Evolutionary conservation across 176 grass and related monocot species (phyloP), one percentile per base, ranked within the genome.

Genomic region (Oryza officinalis): DNA sequence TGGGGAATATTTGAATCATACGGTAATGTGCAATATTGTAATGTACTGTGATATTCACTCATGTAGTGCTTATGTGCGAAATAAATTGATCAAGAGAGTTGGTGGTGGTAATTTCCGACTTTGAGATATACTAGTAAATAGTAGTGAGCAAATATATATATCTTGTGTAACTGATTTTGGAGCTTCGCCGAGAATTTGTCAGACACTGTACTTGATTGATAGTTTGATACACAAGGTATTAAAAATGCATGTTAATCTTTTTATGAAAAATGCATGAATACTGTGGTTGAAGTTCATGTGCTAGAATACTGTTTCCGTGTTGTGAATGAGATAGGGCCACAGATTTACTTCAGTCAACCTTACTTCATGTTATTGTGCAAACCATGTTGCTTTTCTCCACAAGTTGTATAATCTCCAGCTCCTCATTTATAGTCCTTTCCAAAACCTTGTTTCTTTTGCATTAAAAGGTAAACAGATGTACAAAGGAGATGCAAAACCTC

Each of bases 391-490:
- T 61, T 30, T 77, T 71, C 35, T 73, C 28, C 35, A 49, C 15
- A 69, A 20, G 63, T 52, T 57, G 30, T 20, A 63, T 64, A 49
- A 64, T 7, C 2, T 69, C 30, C 65, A 71, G 27, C 75, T 83
- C 61, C 38, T 79, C 27, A 63, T 72, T 31, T 82, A 54, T 54
- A 35, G 40, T 65, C 14, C n/a, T 63, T 83, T 87, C 26, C 11
- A 40, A 71, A 78, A 63, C n/a, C 1, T 67, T 77, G n/a, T 63
- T 37, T 81, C 20, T 77, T 84, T 64, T 75, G 9, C 30, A 37
- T 86, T 59, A 8, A 11, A 69, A 91, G 90, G 78, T 74, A 91
- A 82, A 78, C 69, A 15, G 26, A 45, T 68, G 59, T 72, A 78
- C 23, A 85, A 27, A 74, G 90, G 73, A 74, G 77, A 82, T 45